Evolutionary conservation across 768 basidiomycete species (phyloP).

Genomic region (Chalciporus chontae): DNA sequence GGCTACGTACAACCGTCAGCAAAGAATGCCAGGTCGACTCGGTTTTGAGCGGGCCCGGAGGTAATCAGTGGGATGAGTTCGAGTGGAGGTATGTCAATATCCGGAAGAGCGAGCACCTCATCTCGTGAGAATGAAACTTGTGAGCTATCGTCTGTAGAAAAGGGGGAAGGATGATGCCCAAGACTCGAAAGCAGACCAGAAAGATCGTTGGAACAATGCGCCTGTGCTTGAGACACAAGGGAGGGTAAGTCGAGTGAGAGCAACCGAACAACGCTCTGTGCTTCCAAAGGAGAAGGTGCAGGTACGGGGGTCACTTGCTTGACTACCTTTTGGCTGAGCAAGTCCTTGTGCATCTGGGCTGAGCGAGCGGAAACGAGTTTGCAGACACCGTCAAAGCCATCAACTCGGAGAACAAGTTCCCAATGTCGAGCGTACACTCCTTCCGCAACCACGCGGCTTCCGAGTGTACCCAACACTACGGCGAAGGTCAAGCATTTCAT

Average conservation of each 20-base stretch:
- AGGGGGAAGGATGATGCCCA: background rate
- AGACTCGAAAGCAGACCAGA: background rate
- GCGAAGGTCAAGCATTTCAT: constrained; percentile 14
- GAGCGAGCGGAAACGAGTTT: constrained; percentile 16
- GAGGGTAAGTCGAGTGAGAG: constrained; percentile 17
- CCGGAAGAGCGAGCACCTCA: background rate
- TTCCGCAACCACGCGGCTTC: constrained; percentile 1
- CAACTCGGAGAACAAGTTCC: constrained; percentile 30
- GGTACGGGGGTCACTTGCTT: constrained; percentile 10
- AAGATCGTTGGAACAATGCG: constrained; percentile 25
- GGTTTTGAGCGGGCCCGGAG: constrained; percentile 61
- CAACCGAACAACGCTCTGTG: constrained; percentile 13
- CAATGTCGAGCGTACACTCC: constrained; percentile 77
- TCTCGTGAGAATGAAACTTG: constrained; percentile 13
- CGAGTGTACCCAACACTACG: constrained; percentile 2
- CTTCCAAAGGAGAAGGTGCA: constrained; percentile 4
- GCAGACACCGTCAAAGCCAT: constrained; percentile 18
- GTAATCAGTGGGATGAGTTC: constrained; percentile 54
- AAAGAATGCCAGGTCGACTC: constrained; percentile 75
- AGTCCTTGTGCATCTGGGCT: constrained; percentile 20
- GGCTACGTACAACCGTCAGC: constrained; percentile 66
- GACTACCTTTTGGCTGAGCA: constrained; percentile 10
- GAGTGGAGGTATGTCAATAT: constrained; percentile 38
- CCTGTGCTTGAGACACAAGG: constrained; percentile 18
- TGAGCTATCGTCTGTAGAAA: background rate